Percentiles rank a stretch among this genome's conserved stretches.
phyloP scores from a whole-genome alignment of 192 early-diverging fungal species.

The Rhizoclosmatium sp. region DNA sequence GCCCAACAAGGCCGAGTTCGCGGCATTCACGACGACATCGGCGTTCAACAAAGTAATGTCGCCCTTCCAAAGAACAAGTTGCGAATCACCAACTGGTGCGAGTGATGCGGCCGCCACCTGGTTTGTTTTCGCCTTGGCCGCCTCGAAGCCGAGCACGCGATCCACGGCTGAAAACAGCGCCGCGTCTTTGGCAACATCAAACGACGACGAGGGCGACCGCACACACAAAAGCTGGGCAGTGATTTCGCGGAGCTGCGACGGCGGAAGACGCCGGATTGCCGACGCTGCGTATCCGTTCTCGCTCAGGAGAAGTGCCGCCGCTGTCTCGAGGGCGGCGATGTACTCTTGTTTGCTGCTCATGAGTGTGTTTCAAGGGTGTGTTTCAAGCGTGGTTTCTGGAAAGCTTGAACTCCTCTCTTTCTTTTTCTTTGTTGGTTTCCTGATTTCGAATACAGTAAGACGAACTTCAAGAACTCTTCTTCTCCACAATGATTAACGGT shows the following conservation, averaged over 20 bases:
- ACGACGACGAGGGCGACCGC: neutral
- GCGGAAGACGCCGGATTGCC: neutral
- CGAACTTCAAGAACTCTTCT: no score
- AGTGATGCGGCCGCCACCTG: neutral
- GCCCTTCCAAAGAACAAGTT: slow-evolving; percentile 44
- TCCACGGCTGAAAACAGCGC: neutral
- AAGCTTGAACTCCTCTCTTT: no score
- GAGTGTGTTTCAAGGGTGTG: no score
- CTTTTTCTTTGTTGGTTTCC: no score
- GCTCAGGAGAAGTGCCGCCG: neutral
- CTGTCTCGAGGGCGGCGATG: neutral
- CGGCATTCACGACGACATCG: slow-evolving; percentile 92
- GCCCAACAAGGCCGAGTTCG: slow-evolving; percentile 79
- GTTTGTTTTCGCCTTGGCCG: neutral
- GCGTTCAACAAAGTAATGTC: slow-evolving; percentile 83
- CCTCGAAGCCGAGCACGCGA: neutral
- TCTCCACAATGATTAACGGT: no score
- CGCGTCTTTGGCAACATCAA: neutral
- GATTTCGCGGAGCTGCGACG: neutral
- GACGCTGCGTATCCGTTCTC: neutral
- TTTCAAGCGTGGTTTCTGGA: no score
- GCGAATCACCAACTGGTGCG: neutral
- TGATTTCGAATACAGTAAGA: no score
- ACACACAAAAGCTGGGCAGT: neutral
- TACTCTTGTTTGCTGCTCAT: neutral